phyloP scores from a whole-genome alignment of 2,329 filamentous ascomycete genomes.

The Incumbomyces delicatus region DNA sequence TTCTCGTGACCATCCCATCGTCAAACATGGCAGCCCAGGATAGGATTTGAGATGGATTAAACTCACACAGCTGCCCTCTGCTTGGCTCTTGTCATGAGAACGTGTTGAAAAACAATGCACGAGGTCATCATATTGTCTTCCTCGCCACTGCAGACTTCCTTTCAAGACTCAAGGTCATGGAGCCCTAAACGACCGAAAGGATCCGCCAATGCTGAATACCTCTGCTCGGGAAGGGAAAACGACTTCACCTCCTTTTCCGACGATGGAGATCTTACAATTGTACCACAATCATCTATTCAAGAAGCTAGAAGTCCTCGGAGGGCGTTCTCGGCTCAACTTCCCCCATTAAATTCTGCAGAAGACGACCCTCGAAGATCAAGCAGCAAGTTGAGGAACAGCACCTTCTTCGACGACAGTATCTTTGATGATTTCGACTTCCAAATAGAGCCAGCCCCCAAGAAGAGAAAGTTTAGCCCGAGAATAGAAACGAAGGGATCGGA shows the following conservation, averaged over 20 bases:
- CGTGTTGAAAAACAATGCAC: not conserved
- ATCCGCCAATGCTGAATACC: too few species aligned
- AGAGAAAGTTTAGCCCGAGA: constrained; percentile 22
- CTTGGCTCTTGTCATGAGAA: too few species aligned
- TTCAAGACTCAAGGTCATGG: not conserved
- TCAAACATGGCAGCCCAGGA: not conserved
- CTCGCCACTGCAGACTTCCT: constrained; percentile 3
- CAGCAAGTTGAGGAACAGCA: not conserved
- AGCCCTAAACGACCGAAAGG: too few species aligned
- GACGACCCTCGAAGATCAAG: not conserved
- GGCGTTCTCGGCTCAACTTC: not conserved
- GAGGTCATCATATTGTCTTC: constrained; percentile 2
- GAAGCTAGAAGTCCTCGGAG: not conserved
- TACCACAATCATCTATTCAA: not conserved
- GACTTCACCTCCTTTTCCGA: not conserved
- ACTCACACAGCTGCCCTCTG: too few species aligned
- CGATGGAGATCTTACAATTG: not conserved
- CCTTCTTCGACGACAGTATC: constrained; percentile 22
- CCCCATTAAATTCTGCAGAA: not conserved
- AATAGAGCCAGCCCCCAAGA: constrained; percentile 22
- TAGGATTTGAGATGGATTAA: too few species aligned
- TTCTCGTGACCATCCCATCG: too few species aligned
- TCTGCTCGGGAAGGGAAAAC: too few species aligned
- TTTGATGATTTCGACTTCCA: constrained; percentile 18
- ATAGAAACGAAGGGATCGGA: not conserved